phyloP scores from a whole-genome alignment of 73 alveolate species.

The Diophrys appendiculata region DNA sequence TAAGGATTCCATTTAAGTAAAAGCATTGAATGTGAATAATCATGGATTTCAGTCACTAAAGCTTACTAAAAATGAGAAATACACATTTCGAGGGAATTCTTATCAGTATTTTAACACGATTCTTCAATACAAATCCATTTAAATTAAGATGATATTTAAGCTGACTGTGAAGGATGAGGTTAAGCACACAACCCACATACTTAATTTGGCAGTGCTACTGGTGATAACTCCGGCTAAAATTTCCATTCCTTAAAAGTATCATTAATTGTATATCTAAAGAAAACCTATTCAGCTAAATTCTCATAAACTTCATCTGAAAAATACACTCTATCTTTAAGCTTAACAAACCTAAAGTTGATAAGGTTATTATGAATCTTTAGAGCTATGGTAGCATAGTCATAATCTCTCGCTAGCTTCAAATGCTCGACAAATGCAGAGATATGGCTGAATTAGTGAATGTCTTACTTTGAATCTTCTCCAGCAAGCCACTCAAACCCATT shows the following conservation, averaged over 20 bases:
- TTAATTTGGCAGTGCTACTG: background rate
- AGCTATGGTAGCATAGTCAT: background rate
- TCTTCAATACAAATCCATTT: conserved; percentile 13
- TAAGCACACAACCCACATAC: background rate
- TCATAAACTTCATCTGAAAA: conserved; percentile 5
- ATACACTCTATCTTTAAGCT: conserved; percentile 3
- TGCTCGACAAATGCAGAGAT: background rate
- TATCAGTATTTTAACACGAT: background rate
- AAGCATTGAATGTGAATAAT: background rate
- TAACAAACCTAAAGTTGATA: background rate
- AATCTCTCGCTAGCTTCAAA: background rate
- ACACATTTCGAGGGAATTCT: conserved; percentile 1
- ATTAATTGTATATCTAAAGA: background rate
- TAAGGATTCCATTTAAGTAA: background rate
- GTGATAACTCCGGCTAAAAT: background rate
- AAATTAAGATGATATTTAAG: background rate
- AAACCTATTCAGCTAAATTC: background rate
- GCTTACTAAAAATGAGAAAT: background rate
- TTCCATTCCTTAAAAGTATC: background rate
- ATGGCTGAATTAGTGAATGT: conserved; percentile 3
- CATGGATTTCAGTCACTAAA: background rate
- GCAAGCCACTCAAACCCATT: conserved; percentile 1
- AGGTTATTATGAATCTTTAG: background rate
- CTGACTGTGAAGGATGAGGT: background rate
- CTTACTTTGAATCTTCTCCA: too few species aligned